These are phyloP conservation scores for Diaporthe citrichinensis DNA, from an alignment of 2,329 filamentous ascomycete species.

Conservation along the genomic window DNA sequence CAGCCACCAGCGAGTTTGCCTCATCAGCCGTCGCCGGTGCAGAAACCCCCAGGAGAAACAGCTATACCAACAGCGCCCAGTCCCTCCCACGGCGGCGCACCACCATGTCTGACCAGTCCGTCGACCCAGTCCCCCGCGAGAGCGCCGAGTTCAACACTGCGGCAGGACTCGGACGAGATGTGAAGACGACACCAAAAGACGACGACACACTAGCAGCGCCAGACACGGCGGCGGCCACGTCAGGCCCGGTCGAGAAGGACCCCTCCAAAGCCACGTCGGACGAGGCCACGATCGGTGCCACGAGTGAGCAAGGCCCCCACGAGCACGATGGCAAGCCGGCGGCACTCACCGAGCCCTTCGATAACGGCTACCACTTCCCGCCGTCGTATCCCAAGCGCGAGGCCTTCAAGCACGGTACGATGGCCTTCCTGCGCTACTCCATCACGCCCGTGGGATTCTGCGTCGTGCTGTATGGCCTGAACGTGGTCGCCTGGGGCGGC, in stretches of 20 bases:
- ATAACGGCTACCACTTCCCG: slow-evolving; percentile 77
- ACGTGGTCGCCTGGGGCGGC: slow-evolving; percentile 89
- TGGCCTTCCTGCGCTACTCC: slow-evolving; percentile 80
- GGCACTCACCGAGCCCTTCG: slow-evolving; percentile 59
- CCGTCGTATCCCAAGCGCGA: slow-evolving; percentile 72
- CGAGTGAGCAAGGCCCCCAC: slow-evolving; percentile 42
- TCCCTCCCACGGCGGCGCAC: slow-evolving; percentile 27
- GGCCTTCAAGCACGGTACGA: slow-evolving; percentile 69
- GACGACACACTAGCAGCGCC: background rate
- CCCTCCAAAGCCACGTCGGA: slow-evolving; percentile 42
- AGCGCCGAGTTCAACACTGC: slow-evolving; percentile 18
- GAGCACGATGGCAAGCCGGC: slow-evolving; percentile 40
- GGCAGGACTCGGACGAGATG: background rate
- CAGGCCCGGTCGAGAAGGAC: slow-evolving; percentile 16
- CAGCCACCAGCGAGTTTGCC: slow-evolving; percentile 61
- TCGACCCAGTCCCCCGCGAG: slow-evolving; percentile 23
- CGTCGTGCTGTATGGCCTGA: slow-evolving; percentile 83
- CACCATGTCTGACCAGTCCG: slow-evolving; percentile 31
- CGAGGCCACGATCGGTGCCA: slow-evolving; percentile 45
- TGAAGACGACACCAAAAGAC: background rate
- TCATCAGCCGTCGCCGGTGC: slow-evolving; percentile 53
- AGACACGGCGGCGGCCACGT: background rate
- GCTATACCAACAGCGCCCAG: slow-evolving; percentile 22
- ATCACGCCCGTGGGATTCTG: slow-evolving; percentile 82
- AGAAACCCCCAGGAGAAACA: slow-evolving; percentile 37